phyloP scores from a whole-genome alignment of 768 basidiomycete species.

The Podaxis carcinomalis region DNA sequence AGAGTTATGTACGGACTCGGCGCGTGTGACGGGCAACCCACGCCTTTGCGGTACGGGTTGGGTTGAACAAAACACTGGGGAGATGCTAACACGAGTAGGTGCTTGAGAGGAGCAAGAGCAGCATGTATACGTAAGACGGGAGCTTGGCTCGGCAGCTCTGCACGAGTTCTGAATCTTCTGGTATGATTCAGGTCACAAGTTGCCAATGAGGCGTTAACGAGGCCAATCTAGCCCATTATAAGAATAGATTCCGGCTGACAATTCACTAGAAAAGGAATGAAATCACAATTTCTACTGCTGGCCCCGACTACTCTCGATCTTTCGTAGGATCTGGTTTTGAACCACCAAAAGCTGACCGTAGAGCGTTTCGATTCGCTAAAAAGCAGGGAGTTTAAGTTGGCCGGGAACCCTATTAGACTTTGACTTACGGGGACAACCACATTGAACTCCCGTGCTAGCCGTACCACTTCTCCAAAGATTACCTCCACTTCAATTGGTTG shows the following conservation, averaged over 20 bases:
- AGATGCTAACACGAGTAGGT: not conserved
- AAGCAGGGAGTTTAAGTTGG: not conserved
- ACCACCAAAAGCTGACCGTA: conserved; percentile 56
- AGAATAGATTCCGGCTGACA: not conserved
- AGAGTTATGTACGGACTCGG: not conserved
- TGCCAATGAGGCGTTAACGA: not conserved
- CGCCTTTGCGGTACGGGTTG: not conserved
- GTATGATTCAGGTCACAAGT: not conserved
- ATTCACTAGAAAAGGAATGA: not conserved
- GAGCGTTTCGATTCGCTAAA: conserved; percentile 57
- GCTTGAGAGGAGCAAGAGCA: too few species aligned
- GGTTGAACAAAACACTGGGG: conserved; percentile 5
- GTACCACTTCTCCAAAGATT: conserved; percentile 58
- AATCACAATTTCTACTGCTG: not conserved
- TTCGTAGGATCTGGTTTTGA: conserved; percentile 56
- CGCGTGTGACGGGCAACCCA: conserved; percentile 6
- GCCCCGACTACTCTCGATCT: conserved; percentile 11
- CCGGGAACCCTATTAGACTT: not conserved
- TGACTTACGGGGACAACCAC: conserved; percentile 49
- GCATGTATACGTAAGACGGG: not conserved
- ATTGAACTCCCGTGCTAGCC: conserved; percentile 40
- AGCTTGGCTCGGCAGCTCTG: too few species aligned
- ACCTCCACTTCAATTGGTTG: conserved; percentile 66
- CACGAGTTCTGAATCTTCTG: too few species aligned
- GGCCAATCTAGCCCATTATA: not conserved